Base-by-base conservation (phyloP, 371 early-diverging fungal genomes). In the Mucor lusitanicus region DNA sequence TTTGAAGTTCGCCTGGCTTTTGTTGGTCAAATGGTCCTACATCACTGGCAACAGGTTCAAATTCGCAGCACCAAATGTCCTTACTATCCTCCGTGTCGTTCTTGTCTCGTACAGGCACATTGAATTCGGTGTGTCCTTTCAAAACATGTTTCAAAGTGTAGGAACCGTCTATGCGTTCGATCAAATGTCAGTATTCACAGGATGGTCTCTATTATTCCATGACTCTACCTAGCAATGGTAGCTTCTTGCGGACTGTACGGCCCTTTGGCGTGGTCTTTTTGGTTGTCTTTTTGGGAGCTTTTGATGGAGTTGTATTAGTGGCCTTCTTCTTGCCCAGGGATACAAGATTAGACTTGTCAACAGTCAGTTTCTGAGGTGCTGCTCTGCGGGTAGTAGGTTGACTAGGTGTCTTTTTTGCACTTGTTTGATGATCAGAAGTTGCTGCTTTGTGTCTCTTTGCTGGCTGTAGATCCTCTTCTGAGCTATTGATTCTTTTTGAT, bases 31-130 rank as follows among this genome's bases (percentile, higher is more conserved):
- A 69, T 8, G 69, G 59, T 9, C 46, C 57, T 0, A 50, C 17
- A 27, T 69, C 59, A 2, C 28, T 61, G 6, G 33, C 50, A 6
- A 9, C 17, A 3, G 79, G 79, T 37, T 82, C 82, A 53, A 74
- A 82, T 39, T 75, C 78, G 42, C 82, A 82, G 8, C 73, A 74
- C 82, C 82, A 82, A n/a, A 79, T 63, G 35, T 79, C 75, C 17
- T 59, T 53, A 12, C 54, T 27, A n/a, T 64, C 61, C 2, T 65
- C 67, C 0, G 56, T 39, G 12, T 72, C 69, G 37, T 71, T 61
- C 4, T 71, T 44, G 0, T 33, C 56, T 42, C 54, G 23, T 12
- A 59, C 68, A 15, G 74, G 71, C 3, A 59, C 27, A 40, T 74
- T 68, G 40, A 65, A 32, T 19, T 74, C 65, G 4, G 65, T 65